Conservation (phyloP, 768 basidiomycete genomes). For the Boletus reticuloceps region DNA sequence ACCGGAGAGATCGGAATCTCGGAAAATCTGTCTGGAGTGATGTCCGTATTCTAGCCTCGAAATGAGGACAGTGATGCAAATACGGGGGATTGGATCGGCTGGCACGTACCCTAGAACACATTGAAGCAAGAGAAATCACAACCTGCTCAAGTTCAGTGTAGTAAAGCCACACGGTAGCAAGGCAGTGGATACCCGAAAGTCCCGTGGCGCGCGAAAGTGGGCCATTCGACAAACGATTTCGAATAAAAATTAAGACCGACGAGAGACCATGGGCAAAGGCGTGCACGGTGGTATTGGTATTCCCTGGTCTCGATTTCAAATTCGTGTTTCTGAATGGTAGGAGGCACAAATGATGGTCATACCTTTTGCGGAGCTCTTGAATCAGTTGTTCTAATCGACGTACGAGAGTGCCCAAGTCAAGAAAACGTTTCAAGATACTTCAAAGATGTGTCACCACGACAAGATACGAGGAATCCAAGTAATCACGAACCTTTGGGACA, state of each 20-base stretch:
- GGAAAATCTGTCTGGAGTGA: constrained; percentile 39
- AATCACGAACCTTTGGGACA: constrained; percentile 52
- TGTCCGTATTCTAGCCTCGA: constrained; percentile 26
- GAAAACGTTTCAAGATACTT: constrained; percentile 61
- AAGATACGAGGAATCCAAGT: not conserved
- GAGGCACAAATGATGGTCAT: constrained; percentile 4
- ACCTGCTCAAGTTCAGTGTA: constrained; percentile 51
- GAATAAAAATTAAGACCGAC: constrained; percentile 49
- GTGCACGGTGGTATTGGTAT: constrained; percentile 54
- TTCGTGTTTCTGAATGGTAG: constrained; percentile 4
- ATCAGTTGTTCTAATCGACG: constrained; percentile 64
- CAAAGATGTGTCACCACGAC: not conserved
- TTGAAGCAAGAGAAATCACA: constrained; percentile 48
- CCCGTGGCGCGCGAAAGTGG: constrained; percentile 34
- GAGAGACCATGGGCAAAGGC: constrained; percentile 67
- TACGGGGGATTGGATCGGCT: not conserved
- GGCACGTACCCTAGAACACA: constrained; percentile 58
- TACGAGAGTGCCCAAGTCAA: constrained; percentile 64
- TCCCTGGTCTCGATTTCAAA: constrained; percentile 36
- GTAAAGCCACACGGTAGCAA: constrained; percentile 47
- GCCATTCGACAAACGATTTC: constrained; percentile 41
- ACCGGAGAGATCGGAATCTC: constrained; percentile 44
- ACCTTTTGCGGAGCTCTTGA: constrained; percentile 50
- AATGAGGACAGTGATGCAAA: constrained; percentile 1
- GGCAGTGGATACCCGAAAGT: constrained; percentile 18